Base-by-base conservation (phyloP, 1,139 yeast species). In the Scheffersomyces insectosa region DNA sequence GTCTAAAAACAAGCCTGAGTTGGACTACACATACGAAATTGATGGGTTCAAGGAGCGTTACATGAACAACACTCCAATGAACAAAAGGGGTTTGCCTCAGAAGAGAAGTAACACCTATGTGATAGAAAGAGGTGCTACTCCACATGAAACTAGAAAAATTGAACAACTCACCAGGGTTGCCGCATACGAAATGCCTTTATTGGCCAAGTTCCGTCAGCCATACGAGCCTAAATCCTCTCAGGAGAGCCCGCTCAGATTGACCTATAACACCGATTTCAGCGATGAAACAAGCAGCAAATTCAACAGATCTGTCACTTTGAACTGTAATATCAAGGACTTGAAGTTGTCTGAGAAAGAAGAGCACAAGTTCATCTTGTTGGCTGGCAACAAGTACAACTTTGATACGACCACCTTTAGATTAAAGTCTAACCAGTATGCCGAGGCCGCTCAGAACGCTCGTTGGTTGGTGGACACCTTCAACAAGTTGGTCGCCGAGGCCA, bases 171-270 rank as follows among this genome's bases (percentile, higher is more conserved):
- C 84, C 57, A 78, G 97, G 56, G 73, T 88, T 33, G 87, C 95
- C 28, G 97, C 98, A 0, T 93, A 85, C 66, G 98, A 91, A 63
- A 77, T 91, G 74, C 99, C 99, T 3, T 79, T 84, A 45, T 75
- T 93, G 50, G 82, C 85, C 37, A 82, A 88, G 63, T 85, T 77
- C 62, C 84, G 93, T 54, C 83, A 83, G 65, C 75, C 71, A 46
- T 87, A 82, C 65, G 62, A 56, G 33, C 85, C 85, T 20, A 11
- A 45, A 42, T 52, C 75, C 5, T 51, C 56, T 16, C 54, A 57
- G 4, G 77, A 79, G 37, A 70, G 79, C 28, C 88, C 90, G 3
- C 63, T 90, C 34, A 73, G 71, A 41, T 85, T 88, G 61, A 80
- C 84, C 51, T 90, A 84, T 68, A 79, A 84, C 28, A 78, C 87